Conservation (phyloP, 2,329 filamentous ascomycete species). For the Aspergillaceae sp. region DNA sequence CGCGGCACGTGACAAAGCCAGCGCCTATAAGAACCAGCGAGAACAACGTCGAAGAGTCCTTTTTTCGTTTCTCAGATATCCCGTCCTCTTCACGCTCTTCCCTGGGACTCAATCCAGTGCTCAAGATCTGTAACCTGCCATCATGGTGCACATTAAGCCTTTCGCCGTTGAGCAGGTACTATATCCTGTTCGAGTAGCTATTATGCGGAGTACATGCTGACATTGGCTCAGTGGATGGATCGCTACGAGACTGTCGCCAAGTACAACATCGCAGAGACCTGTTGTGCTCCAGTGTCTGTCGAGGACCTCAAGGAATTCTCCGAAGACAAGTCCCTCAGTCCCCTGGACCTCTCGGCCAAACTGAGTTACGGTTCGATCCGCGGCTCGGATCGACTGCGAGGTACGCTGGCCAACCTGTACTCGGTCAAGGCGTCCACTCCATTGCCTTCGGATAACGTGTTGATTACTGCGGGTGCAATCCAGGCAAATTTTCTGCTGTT, state of each 20-base stretch:
- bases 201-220: conserved; percentile 2
- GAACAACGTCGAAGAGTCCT: background rate
- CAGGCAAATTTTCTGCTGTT: conserved; percentile 75
- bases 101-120: no score
- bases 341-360: conserved; percentile 44
- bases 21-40: background rate
- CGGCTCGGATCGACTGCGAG: conserved; percentile 56
- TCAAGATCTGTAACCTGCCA: background rate
- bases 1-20: no score
- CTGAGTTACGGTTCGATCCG: conserved; percentile 68
- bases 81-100: no score
- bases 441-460: conserved; percentile 53
- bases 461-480: conserved; percentile 74
- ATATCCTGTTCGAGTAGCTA: no score
- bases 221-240: conserved; percentile 46
- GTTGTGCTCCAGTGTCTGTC: conserved; percentile 48
- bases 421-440: conserved; percentile 44
- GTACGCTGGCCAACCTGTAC: conserved; percentile 58
- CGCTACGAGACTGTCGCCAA: conserved; percentile 44
- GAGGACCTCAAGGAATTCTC: conserved; percentile 44
- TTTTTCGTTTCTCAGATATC: no score
- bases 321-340: conserved; percentile 43
- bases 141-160: conserved; percentile 32
- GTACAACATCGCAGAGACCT: conserved; percentile 51
- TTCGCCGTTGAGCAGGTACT: conserved; percentile 55